These are phyloP conservation scores for Hamamelis virginiana DNA, from an alignment of 164 flowering plant genomes.

Conservation along the genomic window DNA sequence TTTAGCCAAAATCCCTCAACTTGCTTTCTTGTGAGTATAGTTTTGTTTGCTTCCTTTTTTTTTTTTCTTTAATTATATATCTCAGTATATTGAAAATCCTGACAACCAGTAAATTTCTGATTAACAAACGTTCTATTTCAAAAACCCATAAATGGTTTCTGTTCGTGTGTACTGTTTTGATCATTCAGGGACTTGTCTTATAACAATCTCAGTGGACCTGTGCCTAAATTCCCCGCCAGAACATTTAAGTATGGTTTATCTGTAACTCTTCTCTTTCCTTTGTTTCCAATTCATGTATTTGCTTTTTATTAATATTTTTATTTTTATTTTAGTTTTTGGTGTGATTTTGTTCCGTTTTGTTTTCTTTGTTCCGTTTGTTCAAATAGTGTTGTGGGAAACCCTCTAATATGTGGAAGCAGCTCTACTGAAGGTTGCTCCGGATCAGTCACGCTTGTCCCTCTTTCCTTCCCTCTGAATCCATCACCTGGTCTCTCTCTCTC, in stretches of 20 bases:
- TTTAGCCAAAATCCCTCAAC: constrained; percentile 67
- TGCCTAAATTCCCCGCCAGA: constrained; percentile 76
- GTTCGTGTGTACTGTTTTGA: constrained; percentile 1
- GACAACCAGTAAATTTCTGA: constrained; percentile 11
- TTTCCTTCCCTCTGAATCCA: constrained; percentile 42
- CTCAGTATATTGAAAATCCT: constrained; percentile 17
- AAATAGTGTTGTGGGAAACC: constrained; percentile 70
- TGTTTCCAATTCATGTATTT: neutral
- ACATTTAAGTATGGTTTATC: constrained; percentile 66
- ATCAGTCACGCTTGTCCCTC: constrained; percentile 37
- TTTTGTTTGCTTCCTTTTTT: constrained; percentile 1
- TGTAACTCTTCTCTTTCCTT: neutral
- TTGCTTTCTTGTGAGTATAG: constrained; percentile 87
- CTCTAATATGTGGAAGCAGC: constrained; percentile 61
- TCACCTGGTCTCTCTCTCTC: constrained; percentile 34
- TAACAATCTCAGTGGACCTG: constrained; percentile 86
- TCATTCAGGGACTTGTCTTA: constrained; percentile 81
- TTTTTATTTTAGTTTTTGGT: neutral
- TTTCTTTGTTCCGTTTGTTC: constrained; percentile 1
- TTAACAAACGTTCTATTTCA: neutral
- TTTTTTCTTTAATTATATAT: constrained; percentile 8
- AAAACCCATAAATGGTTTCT: constrained; percentile 16
- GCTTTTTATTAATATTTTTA: neutral
- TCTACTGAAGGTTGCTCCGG: constrained; percentile 62
- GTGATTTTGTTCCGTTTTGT: neutral